phyloP scores from a whole-genome alignment of 768 basidiomycete species.

The Suillus americanus region DNA sequence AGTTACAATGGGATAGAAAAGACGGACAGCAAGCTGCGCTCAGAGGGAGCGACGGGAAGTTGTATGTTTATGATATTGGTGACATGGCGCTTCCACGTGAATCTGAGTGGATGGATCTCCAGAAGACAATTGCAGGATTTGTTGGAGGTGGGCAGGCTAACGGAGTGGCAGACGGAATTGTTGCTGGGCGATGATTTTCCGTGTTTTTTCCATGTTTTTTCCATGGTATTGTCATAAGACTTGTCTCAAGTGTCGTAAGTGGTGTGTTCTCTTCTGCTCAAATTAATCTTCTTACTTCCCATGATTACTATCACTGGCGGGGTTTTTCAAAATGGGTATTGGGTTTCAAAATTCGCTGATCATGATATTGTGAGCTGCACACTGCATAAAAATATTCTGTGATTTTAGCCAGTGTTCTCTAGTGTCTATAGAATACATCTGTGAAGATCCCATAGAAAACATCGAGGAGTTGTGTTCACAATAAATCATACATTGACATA shows the following conservation, averaged over 20 bases:
- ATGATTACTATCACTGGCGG: no score
- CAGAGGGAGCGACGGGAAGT: constrained; percentile 87
- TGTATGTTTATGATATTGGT: constrained; percentile 95
- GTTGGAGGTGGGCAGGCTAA: constrained; percentile 45
- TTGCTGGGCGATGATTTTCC: constrained; percentile 31
- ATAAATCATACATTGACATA: no score
- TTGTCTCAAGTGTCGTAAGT: background rate
- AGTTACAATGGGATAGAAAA: constrained; percentile 91
- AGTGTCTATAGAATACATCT: no score
- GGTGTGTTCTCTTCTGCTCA: background rate
- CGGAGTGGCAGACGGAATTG: constrained; percentile 32
- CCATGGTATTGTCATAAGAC: background rate
- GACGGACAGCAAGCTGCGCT: constrained; percentile 88
- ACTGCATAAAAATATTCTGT: no score
- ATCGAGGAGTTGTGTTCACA: no score
- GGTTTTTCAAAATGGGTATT: no score
- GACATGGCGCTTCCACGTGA: constrained; percentile 88
- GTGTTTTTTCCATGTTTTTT: no score
- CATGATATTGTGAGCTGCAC: no score
- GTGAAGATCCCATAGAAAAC: no score
- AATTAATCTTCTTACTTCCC: background rate
- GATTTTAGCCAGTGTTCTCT: no score
- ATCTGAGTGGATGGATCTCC: constrained; percentile 91
- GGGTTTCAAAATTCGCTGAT: no score
- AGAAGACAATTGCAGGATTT: constrained; percentile 79